phyloP scores from a whole-genome alignment of 306 rosid genomes.

The Acacia acuminata region DNA sequence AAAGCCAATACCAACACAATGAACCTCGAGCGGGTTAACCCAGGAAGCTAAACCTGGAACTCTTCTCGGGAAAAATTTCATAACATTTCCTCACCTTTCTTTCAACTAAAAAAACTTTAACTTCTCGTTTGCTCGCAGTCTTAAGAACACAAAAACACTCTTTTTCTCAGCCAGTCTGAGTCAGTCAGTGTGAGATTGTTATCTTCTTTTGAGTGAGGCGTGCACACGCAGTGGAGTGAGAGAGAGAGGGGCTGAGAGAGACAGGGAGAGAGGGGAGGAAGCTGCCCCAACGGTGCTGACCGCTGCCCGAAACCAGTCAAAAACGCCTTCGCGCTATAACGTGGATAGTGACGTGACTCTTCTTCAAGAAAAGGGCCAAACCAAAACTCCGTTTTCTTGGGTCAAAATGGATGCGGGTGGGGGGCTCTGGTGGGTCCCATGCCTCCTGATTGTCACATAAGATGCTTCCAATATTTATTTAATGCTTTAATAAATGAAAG shows the following conservation, averaged over 20 bases:
- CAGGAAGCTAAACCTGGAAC: conserved; percentile 14
- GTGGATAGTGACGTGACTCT: conserved; percentile 92
- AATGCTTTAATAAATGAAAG: not conserved
- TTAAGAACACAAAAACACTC: conserved; percentile 20
- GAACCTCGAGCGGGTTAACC: not conserved
- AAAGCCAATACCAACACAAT: conserved; percentile 47
- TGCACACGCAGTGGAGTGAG: conserved; percentile 32
- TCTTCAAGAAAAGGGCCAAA: not conserved
- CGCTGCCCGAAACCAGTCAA: conserved; percentile 90
- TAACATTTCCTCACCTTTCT: conserved; percentile 32
- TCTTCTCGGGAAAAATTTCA: not conserved
- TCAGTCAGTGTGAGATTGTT: conserved; percentile 30
- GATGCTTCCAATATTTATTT: not conserved
- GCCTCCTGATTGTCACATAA: conserved; percentile 37
- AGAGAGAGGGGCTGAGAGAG: not conserved
- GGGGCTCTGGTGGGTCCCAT: conserved; percentile 40
- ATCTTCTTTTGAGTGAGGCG: conserved; percentile 52
- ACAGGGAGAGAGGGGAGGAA: conserved; percentile 36
- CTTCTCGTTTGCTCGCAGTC: conserved; percentile 33
- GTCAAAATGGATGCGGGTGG: conserved; percentile 48
- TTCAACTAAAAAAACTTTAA: conserved; percentile 26
- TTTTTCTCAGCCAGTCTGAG: not conserved
- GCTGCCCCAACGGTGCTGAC: conserved; percentile 89
- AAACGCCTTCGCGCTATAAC: conserved; percentile 68
- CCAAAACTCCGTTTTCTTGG: conserved; percentile 55